A percentile compares a stretch with the other conserved stretches of the same genome.
These are phyloP conservation scores for Hypoxylon sp. DNA, from an alignment of 2,329 filamentous ascomycete species.

Conservation along the genomic window DNA sequence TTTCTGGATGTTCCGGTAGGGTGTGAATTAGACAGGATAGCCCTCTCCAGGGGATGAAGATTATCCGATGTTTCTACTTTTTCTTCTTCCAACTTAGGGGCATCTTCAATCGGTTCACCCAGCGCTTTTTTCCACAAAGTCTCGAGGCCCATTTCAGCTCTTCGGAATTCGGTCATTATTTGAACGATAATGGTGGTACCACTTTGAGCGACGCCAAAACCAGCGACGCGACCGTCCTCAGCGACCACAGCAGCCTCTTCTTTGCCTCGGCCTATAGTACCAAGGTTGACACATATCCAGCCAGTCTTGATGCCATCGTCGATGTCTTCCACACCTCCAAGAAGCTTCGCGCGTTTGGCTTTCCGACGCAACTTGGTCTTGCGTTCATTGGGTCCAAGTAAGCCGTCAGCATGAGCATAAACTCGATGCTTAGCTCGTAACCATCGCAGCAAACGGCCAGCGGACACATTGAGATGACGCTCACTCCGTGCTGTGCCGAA, in stretches of 20 bases:
- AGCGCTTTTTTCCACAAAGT: conserved; percentile 56
- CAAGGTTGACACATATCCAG: conserved; percentile 95
- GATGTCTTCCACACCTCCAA: conserved; percentile 70
- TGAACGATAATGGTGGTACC: conserved; percentile 66
- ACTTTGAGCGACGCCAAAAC: conserved; percentile 70
- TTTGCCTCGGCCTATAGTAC: conserved; percentile 68
- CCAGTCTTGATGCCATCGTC: conserved; percentile 92
- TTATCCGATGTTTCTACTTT: conserved; percentile 28
- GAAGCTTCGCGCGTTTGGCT: conserved; percentile 80
- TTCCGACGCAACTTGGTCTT: conserved; percentile 86
- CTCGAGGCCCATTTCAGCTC: conserved; percentile 63
- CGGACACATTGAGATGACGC: conserved; percentile 90
- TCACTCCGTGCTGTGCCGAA: conserved; percentile 91
- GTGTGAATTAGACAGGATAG: conserved; percentile 24
- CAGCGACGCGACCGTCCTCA: conserved; percentile 69
- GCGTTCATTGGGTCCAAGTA: conserved; percentile 89
- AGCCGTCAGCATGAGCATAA: conserved; percentile 81
- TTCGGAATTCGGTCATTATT: conserved; percentile 63
- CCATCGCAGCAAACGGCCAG: conserved; percentile 89
- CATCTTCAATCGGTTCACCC: conserved; percentile 21
- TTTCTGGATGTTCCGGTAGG: conserved; percentile 16
- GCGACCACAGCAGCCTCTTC: conserved; percentile 56
- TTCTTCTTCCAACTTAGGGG: conserved; percentile 14
- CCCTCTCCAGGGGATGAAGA: conserved; percentile 32
- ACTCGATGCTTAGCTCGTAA: conserved; percentile 77